Evolutionary conservation across 2,329 filamentous ascomycete species (phyloP).

Genomic region (Hymenoscyphus infarciens): DNA sequence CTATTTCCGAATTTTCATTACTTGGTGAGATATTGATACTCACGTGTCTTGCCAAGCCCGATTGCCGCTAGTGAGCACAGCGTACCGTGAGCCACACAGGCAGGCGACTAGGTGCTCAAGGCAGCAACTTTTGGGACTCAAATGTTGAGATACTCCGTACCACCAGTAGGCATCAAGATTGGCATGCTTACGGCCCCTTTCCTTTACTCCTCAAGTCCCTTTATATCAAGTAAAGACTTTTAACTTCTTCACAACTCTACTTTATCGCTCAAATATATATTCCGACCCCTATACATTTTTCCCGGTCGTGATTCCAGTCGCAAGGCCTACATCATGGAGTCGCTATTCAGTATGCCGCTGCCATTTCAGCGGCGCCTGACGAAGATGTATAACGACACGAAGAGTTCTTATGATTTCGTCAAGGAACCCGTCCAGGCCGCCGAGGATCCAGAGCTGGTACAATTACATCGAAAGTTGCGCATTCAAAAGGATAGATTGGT

Average conservation of each 20-base stretch:
- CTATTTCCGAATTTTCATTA: slow-evolving; percentile 1
- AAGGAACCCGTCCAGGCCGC: slow-evolving; percentile 60
- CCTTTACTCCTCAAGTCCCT: background rate
- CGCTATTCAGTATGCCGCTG: slow-evolving; percentile 29
- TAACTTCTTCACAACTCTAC: background rate
- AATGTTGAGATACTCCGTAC: background rate
- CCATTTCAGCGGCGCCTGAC: slow-evolving; percentile 61
- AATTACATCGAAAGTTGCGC: slow-evolving; percentile 70
- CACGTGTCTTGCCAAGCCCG: background rate
- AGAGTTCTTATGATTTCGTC: slow-evolving; percentile 72
- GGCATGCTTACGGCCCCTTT: background rate
- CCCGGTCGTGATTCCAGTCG: background rate
- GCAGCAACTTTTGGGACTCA: slow-evolving; percentile 25
- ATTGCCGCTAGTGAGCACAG: background rate
- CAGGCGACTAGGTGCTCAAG: slow-evolving; percentile 17
- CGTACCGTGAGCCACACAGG: background rate
- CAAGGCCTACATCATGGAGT: slow-evolving; percentile 27
- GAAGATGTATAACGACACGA: slow-evolving; percentile 76
- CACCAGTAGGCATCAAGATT: slow-evolving; percentile 12
- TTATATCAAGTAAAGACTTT: background rate
- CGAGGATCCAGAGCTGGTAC: slow-evolving; percentile 66
- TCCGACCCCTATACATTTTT: slow-evolving; percentile 7
- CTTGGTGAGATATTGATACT: slow-evolving; percentile 1
- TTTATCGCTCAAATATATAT: background rate
- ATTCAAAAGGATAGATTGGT: slow-evolving; percentile 72